phyloP scores from a whole-genome alignment of 2,329 filamentous ascomycete species.

The Acrodontium crateriforme region DNA sequence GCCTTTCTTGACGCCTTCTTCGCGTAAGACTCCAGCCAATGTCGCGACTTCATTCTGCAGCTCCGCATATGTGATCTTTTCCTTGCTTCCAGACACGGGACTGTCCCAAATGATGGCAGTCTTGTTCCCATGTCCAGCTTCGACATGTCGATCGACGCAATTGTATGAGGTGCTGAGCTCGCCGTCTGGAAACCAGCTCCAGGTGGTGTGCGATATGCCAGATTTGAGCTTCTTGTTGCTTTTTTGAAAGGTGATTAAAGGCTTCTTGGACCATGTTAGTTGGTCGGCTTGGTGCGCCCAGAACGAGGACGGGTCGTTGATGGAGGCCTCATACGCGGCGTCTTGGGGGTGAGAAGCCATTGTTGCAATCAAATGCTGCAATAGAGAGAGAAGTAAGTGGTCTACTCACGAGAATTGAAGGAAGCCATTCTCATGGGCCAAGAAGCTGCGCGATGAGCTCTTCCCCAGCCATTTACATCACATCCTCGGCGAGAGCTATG shows the following conservation, averaged over 20 bases:
- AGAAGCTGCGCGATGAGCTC: no score
- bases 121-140: slow-evolving; percentile 56
- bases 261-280: slow-evolving; percentile 69
- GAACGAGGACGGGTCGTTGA: slow-evolving; percentile 22
- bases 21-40: slow-evolving; percentile 66
- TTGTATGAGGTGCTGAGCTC: slow-evolving; percentile 89
- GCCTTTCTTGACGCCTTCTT: slow-evolving; percentile 68
- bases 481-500: no score
- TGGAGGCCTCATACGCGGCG: slow-evolving; percentile 20
- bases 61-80: slow-evolving; percentile 59
- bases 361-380: not conserved
- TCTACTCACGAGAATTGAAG: no score
- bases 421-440: no score
- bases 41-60: slow-evolving; percentile 68
- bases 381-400: not conserved
- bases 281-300: slow-evolving; percentile 42
- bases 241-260: slow-evolving; percentile 45
- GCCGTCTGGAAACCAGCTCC: slow-evolving; percentile 83
- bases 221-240: slow-evolving; percentile 49
- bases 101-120: slow-evolving; percentile 79
- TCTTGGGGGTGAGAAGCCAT: slow-evolving; percentile 22
- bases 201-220: slow-evolving; percentile 55
- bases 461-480: no score
- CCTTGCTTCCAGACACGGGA: slow-evolving; percentile 62
- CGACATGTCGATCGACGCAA: slow-evolving; percentile 79